Evolutionary conservation across 345 rosid species (phyloP), one percentile per base, ranked within the genome.

Genomic region (Murraya koenigii): DNA sequence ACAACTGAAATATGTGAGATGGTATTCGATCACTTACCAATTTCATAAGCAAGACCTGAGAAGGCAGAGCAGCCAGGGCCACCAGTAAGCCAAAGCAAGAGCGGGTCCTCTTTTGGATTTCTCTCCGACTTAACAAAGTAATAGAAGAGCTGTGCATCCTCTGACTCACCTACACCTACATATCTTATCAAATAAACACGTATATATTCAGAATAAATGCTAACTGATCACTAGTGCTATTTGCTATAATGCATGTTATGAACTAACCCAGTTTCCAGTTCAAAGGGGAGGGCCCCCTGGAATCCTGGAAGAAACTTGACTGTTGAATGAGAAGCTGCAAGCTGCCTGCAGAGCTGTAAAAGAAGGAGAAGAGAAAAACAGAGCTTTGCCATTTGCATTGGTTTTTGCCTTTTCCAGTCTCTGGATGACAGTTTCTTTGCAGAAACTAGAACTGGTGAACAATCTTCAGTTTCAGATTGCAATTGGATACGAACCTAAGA

Each of bases 71-170:
- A 92, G 41, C 90, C 93, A 44, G 97, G 97, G n/a, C 95, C 95
- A 30, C 97, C 97, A 26, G 92, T 88, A 15, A 92, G 84, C 97
- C 95, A 92, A 28, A 92, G 85, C 80, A 92, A 17, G 77, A 92
- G 82, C 77, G 94, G 90, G 60, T 89, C 93, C 6, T 78, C 72
- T 8, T 62, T 10, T 5, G 91, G 88, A 71, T 83, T 77, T 66
- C 90, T 85, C 79, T 90, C 90, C 8, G 94, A 92, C 78, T 87
- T 82, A 9, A 88, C 33, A 61, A 92, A 92, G 83, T 88, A 90
- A 82, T 89, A 92, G 54, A 92, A 91, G 23, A 90, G 86, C 74
- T 86, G 92, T 60, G 78, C 73, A 30, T 78, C 87, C 33, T 84
- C 88, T 59, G 80, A 71, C 44, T 89, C 90, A 78, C 77, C 94